Evolutionary conservation across 116 monocot genomes (phyloP), one percentile per base, ranked within the genome.

Genomic region (Iris pallida): DNA sequence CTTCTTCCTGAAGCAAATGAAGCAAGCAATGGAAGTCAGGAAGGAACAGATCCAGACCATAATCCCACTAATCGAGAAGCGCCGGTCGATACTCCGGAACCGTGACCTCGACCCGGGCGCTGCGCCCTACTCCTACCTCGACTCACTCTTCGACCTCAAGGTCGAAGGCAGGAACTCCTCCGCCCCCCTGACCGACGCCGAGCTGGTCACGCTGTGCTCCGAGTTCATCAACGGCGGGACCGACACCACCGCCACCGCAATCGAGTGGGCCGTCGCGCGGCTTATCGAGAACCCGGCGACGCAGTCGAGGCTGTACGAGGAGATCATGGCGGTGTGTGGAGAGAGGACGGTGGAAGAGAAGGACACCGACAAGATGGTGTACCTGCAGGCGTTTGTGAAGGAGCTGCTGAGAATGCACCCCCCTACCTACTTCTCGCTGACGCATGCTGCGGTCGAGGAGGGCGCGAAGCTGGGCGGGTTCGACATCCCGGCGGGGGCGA

Each of bases 211-310:
- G 5, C 77, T 81, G 30, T 81, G 81, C 69, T 71, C 81, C 13
- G 81, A 81, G 77, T 64, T 81, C 72, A 49, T 81, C 55, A 76
- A 76, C 44, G 76, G 68, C 41, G 76, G 76, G 40, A 76, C 76
- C n/a, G 76, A 81, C 72, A 81, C 76, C 47, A 81, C 81, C 16
- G 62, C 80, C 46, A 76, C 76, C 12, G 76, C 81, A 16, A 70
- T 81, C 56, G 81, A 81, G 64, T 81, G 81, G 81, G 76, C 57
- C 49, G 69, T 77, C n/a, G 81, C 77, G 47, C 72, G 76, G 7
- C 20, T 81, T 57, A 61, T 76, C 49, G 73, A 77, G 2, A 42
- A 53, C 76, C 81, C 68, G 5, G 15, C 48, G 10, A 66, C 76
- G 52, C 81, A 81, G 48, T 46, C 56, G 18, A 65, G 62, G 14